These are phyloP conservation scores for Coemansia sp. DNA, from an alignment of 192 early-diverging fungal species.

Conservation along the genomic window DNA sequence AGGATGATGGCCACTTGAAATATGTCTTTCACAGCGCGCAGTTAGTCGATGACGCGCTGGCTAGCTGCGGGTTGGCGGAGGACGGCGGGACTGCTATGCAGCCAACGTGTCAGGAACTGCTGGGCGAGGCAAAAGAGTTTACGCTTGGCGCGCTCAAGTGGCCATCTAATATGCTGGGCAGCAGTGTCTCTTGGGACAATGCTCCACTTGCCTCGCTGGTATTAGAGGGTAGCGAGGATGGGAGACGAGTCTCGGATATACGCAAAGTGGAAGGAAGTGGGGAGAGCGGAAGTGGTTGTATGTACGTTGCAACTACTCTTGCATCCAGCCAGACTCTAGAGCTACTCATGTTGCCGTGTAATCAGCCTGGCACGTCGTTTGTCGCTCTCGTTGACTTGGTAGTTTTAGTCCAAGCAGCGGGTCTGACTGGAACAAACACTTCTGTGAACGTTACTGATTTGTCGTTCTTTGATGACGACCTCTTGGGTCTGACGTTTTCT, in stretches of 20 bases:
- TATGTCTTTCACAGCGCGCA: slow-evolving; percentile 26
- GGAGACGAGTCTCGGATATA: background rate
- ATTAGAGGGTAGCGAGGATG: background rate
- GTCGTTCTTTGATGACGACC: slow-evolving; percentile 38
- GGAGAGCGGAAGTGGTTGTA: background rate
- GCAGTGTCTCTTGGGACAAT: slow-evolving; percentile 21
- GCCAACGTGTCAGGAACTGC: slow-evolving; percentile 3
- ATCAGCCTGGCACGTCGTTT: background rate
- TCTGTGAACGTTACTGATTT: slow-evolving; percentile 21
- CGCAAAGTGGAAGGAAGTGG: background rate
- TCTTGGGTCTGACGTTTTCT: slow-evolving; percentile 34
- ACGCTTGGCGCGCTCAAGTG: slow-evolving; percentile 26
- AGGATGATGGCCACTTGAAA: background rate
- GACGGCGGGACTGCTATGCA: background rate
- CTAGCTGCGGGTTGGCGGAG: background rate
- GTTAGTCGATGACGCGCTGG: slow-evolving; percentile 1
- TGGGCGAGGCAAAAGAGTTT: slow-evolving; percentile 13
- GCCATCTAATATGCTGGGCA: slow-evolving; percentile 40
- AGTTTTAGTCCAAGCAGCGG: background rate
- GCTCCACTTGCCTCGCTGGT: background rate
- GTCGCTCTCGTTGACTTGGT: slow-evolving; percentile 9
- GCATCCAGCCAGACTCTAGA: background rate
- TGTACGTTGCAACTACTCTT: slow-evolving; percentile 1
- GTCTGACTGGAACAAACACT: background rate
- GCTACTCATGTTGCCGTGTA: background rate